Conservation (phyloP, 2,329 filamentous ascomycete genomes). For the Colletotrichum viniferum region DNA sequence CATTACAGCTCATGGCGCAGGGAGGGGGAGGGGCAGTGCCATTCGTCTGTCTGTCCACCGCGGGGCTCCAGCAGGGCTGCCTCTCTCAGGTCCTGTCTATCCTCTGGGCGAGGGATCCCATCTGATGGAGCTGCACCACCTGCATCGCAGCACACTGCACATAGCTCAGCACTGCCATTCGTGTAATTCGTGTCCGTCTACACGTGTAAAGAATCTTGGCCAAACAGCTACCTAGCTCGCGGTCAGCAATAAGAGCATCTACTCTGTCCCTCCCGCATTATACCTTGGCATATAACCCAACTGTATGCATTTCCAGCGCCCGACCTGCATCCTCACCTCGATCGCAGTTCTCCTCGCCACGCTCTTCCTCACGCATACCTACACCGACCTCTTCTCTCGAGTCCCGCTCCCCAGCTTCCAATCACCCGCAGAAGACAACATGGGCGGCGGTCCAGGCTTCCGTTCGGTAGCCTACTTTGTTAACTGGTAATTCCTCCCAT, state of each 20-base stretch:
- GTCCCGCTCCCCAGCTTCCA: not conserved
- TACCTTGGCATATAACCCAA: not conserved
- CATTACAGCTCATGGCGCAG: not conserved
- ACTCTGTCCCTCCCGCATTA: not conserved
- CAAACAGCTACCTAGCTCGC: not conserved
- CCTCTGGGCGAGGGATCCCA: not conserved
- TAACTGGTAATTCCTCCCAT: constrained; percentile 58
- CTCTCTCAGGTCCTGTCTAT: not conserved
- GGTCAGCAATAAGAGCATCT: not conserved
- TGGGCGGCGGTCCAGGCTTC: constrained; percentile 57
- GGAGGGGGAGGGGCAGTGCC: constrained; percentile 7
- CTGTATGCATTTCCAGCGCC: constrained; percentile 18
- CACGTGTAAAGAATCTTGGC: not conserved
- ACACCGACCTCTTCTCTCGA: constrained; percentile 20
- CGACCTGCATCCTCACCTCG: constrained; percentile 19
- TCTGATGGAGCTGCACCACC: not conserved
- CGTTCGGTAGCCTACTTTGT: constrained; percentile 76
- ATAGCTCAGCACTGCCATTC: not conserved
- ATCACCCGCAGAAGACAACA: constrained; percentile 27
- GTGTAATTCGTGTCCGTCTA: not conserved
- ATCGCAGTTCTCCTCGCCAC: constrained; percentile 24
- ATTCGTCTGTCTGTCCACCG: not conserved
- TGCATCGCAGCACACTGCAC: not conserved
- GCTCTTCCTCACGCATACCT: constrained; percentile 23
- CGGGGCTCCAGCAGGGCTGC: not conserved